These are phyloP conservation scores for Taiozyma sp. DNA, from an alignment of 1,139 yeast genomes.

Conservation along the genomic window DNA sequence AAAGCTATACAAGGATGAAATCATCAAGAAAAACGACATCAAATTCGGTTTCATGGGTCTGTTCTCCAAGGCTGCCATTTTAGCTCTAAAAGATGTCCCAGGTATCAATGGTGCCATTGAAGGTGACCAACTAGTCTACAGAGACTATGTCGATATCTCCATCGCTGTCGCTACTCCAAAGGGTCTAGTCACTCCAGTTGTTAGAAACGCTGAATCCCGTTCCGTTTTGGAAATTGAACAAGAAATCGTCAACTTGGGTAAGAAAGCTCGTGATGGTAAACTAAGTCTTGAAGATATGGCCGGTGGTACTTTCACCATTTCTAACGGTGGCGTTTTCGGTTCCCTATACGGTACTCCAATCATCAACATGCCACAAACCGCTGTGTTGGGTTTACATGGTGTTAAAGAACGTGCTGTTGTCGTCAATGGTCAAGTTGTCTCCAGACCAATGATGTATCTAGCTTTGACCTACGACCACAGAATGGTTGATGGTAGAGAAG, in stretches of 20 bases:
- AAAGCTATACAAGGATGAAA: conserved; percentile 93
- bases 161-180: conserved; percentile 99
- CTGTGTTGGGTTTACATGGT: conserved; percentile 97
- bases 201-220: conserved; percentile 93
- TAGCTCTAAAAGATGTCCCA: conserved; percentile 94
- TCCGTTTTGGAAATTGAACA: conserved; percentile 86
- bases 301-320: conserved; percentile 98
- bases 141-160: conserved; percentile 95
- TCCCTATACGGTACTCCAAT: conserved; percentile 98
- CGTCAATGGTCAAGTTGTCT: conserved; percentile 90
- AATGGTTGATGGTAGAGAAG: conserved; percentile 98
- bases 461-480: conserved; percentile 99
- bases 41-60: conserved; percentile 99
- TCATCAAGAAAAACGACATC: conserved; percentile 88
- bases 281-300: conserved; percentile 98
- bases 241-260: conserved; percentile 78
- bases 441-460: conserved; percentile 99
- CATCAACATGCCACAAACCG: conserved; percentile 97
- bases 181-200: conserved; percentile 97
- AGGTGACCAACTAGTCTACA: conserved; percentile 89
- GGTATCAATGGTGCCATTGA: conserved; percentile 95
- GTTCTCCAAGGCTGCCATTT: conserved; percentile 87
- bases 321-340: conserved; percentile 99
- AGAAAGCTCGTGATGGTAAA: conserved; percentile 96
- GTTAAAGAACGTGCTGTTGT: conserved; percentile 97